A percentile compares a stretch with the other conserved stretches of the same genome.
Conservation (phyloP, 768 basidiomycete species). For the Mycena metata region DNA sequence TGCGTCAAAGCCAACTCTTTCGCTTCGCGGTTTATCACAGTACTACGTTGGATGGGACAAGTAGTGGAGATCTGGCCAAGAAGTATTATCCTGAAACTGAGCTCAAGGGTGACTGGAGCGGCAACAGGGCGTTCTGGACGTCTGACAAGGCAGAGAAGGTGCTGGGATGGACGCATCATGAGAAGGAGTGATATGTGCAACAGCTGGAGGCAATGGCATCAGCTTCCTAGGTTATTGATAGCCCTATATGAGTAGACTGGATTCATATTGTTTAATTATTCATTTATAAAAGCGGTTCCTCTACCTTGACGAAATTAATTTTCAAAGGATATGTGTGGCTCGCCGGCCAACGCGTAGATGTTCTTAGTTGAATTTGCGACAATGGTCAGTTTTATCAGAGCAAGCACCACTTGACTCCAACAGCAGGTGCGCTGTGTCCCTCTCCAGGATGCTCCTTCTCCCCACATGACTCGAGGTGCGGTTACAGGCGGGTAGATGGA, state of each 20-base stretch:
- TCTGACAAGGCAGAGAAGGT: conserved; percentile 21
- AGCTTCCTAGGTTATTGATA: conserved; percentile 18
- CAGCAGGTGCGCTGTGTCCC: conserved; percentile 18
- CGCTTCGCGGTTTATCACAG: conserved; percentile 5
- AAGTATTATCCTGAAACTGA: conserved; percentile 21
- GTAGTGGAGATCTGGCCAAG: conserved; percentile 18
- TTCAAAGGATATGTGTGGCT: conserved; percentile 21
- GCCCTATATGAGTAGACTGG: conserved; percentile 17
- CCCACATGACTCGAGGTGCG: conserved; percentile 19
- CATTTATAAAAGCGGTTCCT: conserved; percentile 19
- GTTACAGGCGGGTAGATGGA: conserved; percentile 19
- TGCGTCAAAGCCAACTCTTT: conserved; percentile 14
- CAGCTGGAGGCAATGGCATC: conserved; percentile 9
- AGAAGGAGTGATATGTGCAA: conserved; percentile 18
- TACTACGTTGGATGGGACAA: conserved; percentile 12
- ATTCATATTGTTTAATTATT: conserved; percentile 20
- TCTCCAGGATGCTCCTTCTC: conserved; percentile 18
- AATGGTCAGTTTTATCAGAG: conserved; percentile 21
- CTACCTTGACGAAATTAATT: conserved; percentile 20
- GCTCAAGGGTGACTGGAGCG: conserved; percentile 17
- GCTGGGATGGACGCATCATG: conserved; percentile 16
- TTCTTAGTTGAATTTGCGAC: conserved; percentile 18
- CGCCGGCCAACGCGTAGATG: conserved; percentile 18
- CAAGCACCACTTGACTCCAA: conserved; percentile 20
- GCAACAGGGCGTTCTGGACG: conserved; percentile 17